Evolutionary conservation across 2,329 filamentous ascomycete genomes (phyloP).

Genomic region (Aspergillus nomiae): DNA sequence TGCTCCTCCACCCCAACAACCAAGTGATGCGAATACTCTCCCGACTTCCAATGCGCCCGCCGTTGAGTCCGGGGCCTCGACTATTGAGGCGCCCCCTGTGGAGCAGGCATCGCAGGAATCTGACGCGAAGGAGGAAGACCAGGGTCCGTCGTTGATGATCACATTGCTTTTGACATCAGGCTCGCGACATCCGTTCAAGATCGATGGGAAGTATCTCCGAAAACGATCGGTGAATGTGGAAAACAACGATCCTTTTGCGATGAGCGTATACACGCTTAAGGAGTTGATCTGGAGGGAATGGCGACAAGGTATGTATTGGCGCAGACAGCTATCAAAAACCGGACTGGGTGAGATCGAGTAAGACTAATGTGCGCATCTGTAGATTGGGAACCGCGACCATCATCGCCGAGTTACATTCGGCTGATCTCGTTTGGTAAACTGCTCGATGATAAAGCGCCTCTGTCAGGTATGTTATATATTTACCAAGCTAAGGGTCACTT

Average conservation of each 20-base stretch:
- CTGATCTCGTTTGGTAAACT: conserved; percentile 91
- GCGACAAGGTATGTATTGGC: conserved; percentile 63
- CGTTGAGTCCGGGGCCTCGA: conserved; percentile 27
- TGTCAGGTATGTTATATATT: conserved; percentile 69
- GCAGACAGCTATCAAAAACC: neutral
- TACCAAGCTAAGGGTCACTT: neutral
- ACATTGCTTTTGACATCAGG: conserved; percentile 81
- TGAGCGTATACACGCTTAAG: conserved; percentile 92
- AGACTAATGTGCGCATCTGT: conserved; percentile 13
- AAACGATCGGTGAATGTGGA: conserved; percentile 79
- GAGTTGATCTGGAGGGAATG: conserved; percentile 92
- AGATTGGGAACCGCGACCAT: conserved; percentile 85
- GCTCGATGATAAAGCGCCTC: conserved; percentile 80
- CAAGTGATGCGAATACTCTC: conserved; percentile 14
- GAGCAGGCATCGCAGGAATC: conserved; percentile 28
- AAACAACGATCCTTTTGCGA: conserved; percentile 78
- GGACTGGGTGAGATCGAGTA: neutral
- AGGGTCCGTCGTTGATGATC: conserved; percentile 55
- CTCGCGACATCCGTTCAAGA: conserved; percentile 83
- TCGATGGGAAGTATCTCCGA: conserved; percentile 81
- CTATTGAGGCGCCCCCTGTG: conserved; percentile 18
- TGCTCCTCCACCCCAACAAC: conserved; percentile 18
- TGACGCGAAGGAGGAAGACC: conserved; percentile 37
- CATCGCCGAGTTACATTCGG: conserved; percentile 84
- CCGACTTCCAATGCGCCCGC: conserved; percentile 17